phyloP scores from a whole-genome alignment of 768 basidiomycete genomes.

The Russula sp. region DNA sequence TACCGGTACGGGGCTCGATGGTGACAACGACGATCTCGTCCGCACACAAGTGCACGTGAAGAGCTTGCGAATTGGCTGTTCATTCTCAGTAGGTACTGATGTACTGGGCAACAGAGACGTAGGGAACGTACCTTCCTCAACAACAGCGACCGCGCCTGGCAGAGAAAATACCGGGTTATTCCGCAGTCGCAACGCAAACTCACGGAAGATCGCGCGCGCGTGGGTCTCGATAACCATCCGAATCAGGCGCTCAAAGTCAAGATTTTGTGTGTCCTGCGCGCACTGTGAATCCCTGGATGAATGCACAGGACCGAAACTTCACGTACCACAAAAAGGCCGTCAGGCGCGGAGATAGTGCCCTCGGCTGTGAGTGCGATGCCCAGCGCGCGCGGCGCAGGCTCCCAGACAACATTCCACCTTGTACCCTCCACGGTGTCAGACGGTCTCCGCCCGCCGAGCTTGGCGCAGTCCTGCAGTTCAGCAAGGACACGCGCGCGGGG shows the following conservation, averaged over 20 bases:
- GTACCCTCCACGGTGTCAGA: conserved; percentile 75
- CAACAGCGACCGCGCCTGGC: conserved; percentile 52
- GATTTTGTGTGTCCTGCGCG: conserved; percentile 52
- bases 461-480: conserved; percentile 57
- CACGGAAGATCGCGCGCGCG: conserved; percentile 51
- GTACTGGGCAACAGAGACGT: not conserved
- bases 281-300: not conserved
- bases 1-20: conserved; percentile 75
- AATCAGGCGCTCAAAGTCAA: conserved; percentile 72
- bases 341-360: conserved; percentile 38
- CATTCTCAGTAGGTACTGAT: not conserved
- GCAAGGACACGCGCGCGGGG: conserved; percentile 51
- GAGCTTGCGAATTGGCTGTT: conserved; percentile 48
- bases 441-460: conserved; percentile 45
- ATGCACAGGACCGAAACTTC: not conserved
- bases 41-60: conserved; percentile 67
- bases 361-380: conserved; percentile 51
- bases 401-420: conserved; percentile 70
- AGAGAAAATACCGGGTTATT: conserved; percentile 54
- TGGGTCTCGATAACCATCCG: conserved; percentile 59
- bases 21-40: conserved; percentile 72
- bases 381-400: conserved; percentile 60
- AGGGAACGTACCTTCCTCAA: conserved; percentile 45
- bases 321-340: conserved; percentile 54
- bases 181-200: conserved; percentile 52